Conservation (phyloP, 495 filamentous ascomycete genomes). For the Tuber calosporum region DNA sequence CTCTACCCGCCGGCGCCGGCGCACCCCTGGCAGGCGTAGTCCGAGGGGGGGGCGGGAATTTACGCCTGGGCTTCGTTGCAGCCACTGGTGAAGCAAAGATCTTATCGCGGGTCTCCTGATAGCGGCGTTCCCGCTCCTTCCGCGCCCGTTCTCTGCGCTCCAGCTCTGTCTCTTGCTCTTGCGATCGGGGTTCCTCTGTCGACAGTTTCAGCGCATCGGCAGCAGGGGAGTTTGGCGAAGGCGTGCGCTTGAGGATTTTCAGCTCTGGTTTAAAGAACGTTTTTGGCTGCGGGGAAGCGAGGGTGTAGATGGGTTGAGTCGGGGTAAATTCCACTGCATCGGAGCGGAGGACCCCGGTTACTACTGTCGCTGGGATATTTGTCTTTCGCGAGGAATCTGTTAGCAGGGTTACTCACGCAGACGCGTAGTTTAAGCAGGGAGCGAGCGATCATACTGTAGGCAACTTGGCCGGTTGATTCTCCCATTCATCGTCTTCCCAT, state of each 20-base stretch:
- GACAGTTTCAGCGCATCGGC: neutral
- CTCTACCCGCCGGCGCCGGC: neutral
- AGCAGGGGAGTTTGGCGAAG: slow-evolving; percentile 9
- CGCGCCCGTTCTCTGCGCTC: slow-evolving; percentile 28
- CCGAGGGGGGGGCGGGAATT: slow-evolving; percentile 3
- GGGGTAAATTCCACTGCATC: slow-evolving; percentile 15
- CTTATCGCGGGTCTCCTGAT: slow-evolving; percentile 34
- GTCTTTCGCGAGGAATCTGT: slow-evolving; percentile 14
- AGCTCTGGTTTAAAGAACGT: slow-evolving; percentile 37
- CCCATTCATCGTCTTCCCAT: slow-evolving; percentile 42
- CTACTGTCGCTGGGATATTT: neutral
- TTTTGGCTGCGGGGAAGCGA: slow-evolving; percentile 27
- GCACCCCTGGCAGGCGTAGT: slow-evolving; percentile 11
- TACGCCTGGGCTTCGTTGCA: neutral
- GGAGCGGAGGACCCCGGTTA: slow-evolving; percentile 18
- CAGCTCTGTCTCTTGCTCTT: slow-evolving; percentile 27
- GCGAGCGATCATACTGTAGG: neutral
- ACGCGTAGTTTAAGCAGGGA: neutral
- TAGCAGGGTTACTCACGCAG: slow-evolving; percentile 4
- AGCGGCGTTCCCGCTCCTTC: slow-evolving; percentile 36
- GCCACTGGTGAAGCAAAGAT: slow-evolving; percentile 24
- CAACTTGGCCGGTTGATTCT: slow-evolving; percentile 18
- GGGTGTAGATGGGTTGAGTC: slow-evolving; percentile 17
- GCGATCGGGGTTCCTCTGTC: slow-evolving; percentile 14
- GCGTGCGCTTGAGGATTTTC: slow-evolving; percentile 36